Evolutionary conservation across 768 basidiomycete genomes (phyloP), one percentile per base, ranked within the genome.

Genomic region (Termitomyces sp.): DNA sequence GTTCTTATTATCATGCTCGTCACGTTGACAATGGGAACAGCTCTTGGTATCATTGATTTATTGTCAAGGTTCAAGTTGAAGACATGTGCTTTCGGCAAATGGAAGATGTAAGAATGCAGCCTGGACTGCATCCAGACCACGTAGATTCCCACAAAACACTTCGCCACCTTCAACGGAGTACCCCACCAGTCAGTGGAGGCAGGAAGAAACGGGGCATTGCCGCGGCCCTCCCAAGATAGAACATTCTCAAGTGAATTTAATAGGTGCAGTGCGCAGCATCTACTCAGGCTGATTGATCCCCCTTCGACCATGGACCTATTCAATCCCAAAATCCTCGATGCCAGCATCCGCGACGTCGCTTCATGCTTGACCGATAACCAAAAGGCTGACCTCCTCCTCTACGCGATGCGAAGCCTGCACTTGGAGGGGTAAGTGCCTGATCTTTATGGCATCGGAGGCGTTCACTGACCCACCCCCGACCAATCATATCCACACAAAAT

Each of bases 331-430:
- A 89, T 89, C 59, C 75, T 90, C 39, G 87, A 90, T 64, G 88
- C 88, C 20, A 83, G 85, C 73, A 85, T 88, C 64, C 86, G 84
- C 47, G 86, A 89, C 64, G 83, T 87, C 22, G 76, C 81, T 0
- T 73, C 74, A 7, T 78, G 77, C 58, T 75, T 90, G 34, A 75
- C 79, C 4, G 81, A 86, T 66, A 80, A 80, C 62, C 81, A 88
- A 67, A 90, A 89, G 68, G 85, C 80, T 20, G 86, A 86, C 56
- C 77, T 89, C 37, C 73, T 92, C 54, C 69, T 93, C 50, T 85
- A 89, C 62, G 92, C 91, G n/a, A 84, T 94, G 79, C 85, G 87
- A 62, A 87, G 87, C 64, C 82, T 96, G 59, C 83, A 86, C 52
- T 76, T 80, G 48, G 86, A 92, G 57, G 80, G 85, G 85, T 88